Evolutionary conservation across 2,329 filamentous ascomycete genomes (phyloP), one percentile per base, ranked within the genome.

Genomic region (Pseudomassariella vexata): DNA sequence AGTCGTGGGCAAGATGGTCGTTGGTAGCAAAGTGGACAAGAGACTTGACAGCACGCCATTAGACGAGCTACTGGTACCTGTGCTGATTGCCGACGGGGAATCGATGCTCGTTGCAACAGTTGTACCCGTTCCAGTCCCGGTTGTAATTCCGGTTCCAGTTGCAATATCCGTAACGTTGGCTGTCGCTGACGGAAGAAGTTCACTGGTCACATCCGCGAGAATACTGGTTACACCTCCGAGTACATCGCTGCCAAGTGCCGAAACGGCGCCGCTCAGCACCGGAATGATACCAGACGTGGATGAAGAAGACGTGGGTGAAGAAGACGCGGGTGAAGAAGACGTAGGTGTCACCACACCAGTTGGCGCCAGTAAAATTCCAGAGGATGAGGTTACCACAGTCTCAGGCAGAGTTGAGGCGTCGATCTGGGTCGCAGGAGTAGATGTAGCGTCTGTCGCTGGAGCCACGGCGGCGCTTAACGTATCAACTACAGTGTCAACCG

Each of bases 121-220:
- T 16, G 22, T 23, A 9, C 12, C 19, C 14, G 27, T 19, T 8
- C 19, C 28, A 24, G 14, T 24, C 12, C 16, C 20, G 11, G 26
- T n/a, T 8, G 27, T 28, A 15, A 24, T 26, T 12, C 17, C 35
- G 9, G 32, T 30, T 9, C 19, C 24, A 16, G 26, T 29, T 9
- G 28, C 24, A 14, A 18, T 30, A 10, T 30, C 18, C 6, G 25
- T 34, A 10, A 29, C 8, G 25, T 27, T 20, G 18, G 17, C 17
- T 17, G 28, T 31, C 14, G 28, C 14, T 10, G 18, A 17, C 9
- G 28, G 32, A 10, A 32, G 27, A 25, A 28, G 14, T 10, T 26
- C 26, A 19, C 32, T 35, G 14, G 32, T 32, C 12, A 38, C 26
- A 19, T 27, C 36, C 9, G 32, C 35, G n/a, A 38, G 10, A 23